These are phyloP conservation scores for Geranomyces variabilis DNA, from an alignment of 192 early-diverging fungal species.

Conservation along the genomic window DNA sequence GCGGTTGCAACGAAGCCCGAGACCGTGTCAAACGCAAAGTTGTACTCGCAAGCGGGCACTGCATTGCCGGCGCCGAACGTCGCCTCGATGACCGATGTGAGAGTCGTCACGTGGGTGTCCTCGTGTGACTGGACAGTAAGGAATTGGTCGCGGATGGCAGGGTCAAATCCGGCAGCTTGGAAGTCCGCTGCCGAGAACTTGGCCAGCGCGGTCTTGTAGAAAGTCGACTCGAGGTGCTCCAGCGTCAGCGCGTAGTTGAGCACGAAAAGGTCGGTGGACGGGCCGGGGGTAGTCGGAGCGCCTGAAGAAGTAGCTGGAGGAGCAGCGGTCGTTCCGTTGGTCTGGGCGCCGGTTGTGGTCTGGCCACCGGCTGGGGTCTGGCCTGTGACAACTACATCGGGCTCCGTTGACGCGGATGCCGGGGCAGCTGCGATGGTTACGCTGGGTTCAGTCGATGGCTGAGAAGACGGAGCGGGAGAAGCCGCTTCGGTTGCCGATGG, in stretches of 20 bases:
- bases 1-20: conserved; percentile 47
- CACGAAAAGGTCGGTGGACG: conserved; percentile 38
- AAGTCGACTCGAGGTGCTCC: conserved; percentile 44
- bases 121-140: conserved; percentile 38
- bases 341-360: neutral
- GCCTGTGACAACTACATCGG: too few relatives aligned
- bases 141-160: conserved; percentile 35
- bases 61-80: conserved; percentile 39
- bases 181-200: conserved; percentile 36
- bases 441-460: neutral
- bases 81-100: conserved; percentile 32
- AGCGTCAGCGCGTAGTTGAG: conserved; percentile 52
- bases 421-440: neutral
- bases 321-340: neutral
- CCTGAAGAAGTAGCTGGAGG: neutral
- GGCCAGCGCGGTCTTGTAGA: conserved; percentile 41
- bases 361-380: neutral
- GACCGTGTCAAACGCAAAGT: conserved; percentile 48
- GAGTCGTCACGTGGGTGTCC: conserved; percentile 40
- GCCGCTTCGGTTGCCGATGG: neutral
- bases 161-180: conserved; percentile 35
- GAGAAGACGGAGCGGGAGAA: neutral
- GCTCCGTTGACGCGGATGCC: neutral
- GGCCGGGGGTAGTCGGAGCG: neutral
- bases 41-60: conserved; percentile 43